Percentiles rank a stretch among this genome's conserved stretches.
phyloP scores from a whole-genome alignment of 345 rosid species.

The Corchorus capsularis region DNA sequence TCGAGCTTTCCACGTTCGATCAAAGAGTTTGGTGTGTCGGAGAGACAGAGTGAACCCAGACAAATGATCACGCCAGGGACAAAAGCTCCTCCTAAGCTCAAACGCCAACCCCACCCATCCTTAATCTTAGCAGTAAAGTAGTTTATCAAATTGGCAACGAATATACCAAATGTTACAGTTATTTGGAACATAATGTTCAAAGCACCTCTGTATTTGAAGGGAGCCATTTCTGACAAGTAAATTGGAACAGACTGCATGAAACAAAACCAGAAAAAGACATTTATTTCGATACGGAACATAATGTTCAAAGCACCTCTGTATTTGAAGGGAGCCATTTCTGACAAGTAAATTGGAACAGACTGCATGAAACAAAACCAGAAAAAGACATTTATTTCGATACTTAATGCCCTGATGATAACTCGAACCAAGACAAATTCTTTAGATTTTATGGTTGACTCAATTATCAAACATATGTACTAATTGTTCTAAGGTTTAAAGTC shows the following conservation, averaged over 20 bases:
- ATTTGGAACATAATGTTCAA: slow-evolving; percentile 86
- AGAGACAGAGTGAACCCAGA: slow-evolving; percentile 69
- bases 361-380: no score
- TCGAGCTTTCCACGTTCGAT: slow-evolving; percentile 73
- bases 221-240: slow-evolving; percentile 96
- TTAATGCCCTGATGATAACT: no score
- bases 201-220: slow-evolving; percentile 85
- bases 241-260: slow-evolving; percentile 79
- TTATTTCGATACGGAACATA: slow-evolving; percentile 46
- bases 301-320: slow-evolving; percentile 86
- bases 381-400: no score
- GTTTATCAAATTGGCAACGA: slow-evolving; percentile 72
- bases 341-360: slow-evolving; percentile 90
- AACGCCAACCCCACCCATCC: slow-evolving; percentile 88
- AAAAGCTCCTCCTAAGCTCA: slow-evolving; percentile 89
- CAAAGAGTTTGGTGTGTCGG: slow-evolving; percentile 93
- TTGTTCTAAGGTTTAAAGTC: no score
- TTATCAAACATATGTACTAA: no score
- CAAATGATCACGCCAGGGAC: slow-evolving; percentile 84
- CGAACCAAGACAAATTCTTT: no score
- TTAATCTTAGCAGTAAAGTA: slow-evolving; percentile 74
- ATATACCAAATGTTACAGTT: slow-evolving; percentile 82
- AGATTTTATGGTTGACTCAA: no score
- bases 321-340: slow-evolving; percentile 95
- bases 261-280: no score